A percentile compares a stretch with the other conserved stretches of the same genome.
These are phyloP conservation scores for Petunia secreta DNA, from an alignment of 257 asterid species.

Conservation along the genomic window DNA sequence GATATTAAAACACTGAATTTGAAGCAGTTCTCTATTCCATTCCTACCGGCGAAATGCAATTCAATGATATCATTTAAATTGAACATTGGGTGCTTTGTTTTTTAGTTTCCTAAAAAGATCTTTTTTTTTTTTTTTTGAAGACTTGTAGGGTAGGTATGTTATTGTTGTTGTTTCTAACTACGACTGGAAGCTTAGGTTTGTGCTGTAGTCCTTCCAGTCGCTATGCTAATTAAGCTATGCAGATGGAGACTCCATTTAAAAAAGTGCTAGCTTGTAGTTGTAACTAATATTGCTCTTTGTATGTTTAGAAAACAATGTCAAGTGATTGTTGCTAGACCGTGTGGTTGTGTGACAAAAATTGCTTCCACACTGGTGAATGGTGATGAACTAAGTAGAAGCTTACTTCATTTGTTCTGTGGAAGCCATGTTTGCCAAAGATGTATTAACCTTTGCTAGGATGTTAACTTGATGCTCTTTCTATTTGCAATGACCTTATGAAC, in stretches of 20 bases:
- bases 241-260: background rate
- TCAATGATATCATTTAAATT: background rate
- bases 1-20: background rate
- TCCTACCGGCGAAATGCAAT: background rate
- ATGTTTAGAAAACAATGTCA: constrained; percentile 3
- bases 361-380: constrained; percentile 5
- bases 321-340: background rate
- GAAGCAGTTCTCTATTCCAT: background rate
- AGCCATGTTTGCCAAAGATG: background rate
- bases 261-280: background rate
- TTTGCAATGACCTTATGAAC: constrained; percentile 7
- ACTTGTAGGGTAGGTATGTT: too few species aligned
- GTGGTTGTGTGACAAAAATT: background rate
- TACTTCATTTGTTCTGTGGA: background rate
- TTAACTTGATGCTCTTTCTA: background rate
- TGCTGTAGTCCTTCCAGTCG: background rate
- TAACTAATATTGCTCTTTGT: background rate
- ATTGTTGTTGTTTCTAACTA: background rate
- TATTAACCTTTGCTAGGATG: background rate
- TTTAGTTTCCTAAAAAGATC: background rate
- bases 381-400: constrained; percentile 6
- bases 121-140: background rate
- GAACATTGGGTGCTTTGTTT: background rate
- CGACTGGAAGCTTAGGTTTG: background rate
- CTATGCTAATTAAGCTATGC: background rate